These are phyloP conservation scores for Solanum commersonii DNA, from an alignment of 257 asterid species.

Conservation along the genomic window DNA sequence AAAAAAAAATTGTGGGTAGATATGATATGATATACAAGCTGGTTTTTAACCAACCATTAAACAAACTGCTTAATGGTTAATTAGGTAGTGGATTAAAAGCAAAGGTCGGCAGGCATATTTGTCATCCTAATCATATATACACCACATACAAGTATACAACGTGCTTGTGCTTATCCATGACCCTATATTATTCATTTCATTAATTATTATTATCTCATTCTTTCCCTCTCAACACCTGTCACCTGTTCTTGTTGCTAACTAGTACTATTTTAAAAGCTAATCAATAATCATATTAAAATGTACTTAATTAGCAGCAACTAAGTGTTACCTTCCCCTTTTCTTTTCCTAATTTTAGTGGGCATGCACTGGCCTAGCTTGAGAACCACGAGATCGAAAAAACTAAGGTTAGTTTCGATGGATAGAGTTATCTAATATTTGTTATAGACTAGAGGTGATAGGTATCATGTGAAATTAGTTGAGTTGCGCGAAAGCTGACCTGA, in stretches of 20 bases:
- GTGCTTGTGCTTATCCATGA: background rate
- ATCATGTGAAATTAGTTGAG: too few relatives aligned
- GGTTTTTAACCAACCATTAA: background rate
- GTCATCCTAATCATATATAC: background rate
- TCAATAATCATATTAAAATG: background rate
- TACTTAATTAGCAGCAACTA: background rate
- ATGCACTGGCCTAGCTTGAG: background rate
- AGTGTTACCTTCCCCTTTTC: background rate
- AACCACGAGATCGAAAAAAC: too few relatives aligned
- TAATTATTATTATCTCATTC: background rate
- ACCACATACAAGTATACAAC: background rate
- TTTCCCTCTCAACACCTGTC: background rate
- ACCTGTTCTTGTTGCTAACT: background rate
- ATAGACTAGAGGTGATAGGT: too few relatives aligned
- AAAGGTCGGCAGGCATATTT: background rate
- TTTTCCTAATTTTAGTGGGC: background rate
- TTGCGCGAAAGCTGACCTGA: rapidly evolving
- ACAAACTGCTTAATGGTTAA: background rate
- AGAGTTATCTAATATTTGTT: too few relatives aligned
- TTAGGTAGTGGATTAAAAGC: background rate
- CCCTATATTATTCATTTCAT: background rate
- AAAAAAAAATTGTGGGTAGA: too few relatives aligned
- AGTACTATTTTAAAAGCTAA: background rate
- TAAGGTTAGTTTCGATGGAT: too few relatives aligned
- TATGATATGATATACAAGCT: background rate